These are phyloP conservation scores for Claviceps arundinis DNA, from an alignment of 2,329 filamentous ascomycete species.

Conservation along the genomic window DNA sequence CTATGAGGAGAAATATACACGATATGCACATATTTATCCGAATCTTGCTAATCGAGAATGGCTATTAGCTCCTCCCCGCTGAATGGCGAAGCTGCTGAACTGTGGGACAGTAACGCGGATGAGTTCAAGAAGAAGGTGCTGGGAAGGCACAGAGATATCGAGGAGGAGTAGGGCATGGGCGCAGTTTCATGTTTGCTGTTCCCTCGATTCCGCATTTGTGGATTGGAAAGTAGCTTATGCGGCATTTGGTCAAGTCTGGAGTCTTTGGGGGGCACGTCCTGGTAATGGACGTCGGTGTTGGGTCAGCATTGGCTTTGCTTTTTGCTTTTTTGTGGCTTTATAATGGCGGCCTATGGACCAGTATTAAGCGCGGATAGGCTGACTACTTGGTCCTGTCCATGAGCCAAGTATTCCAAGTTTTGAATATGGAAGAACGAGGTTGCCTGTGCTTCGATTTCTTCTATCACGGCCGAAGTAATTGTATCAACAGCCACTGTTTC, in stretches of 20 bases:
- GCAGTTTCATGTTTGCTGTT: background rate
- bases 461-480: background rate
- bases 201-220: background rate
- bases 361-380: constrained; percentile 1
- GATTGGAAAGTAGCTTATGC: constrained; percentile 10
- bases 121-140: constrained; percentile 74
- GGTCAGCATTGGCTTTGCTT: constrained; percentile 14
- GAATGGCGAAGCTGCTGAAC: constrained; percentile 88
- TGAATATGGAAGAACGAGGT: background rate
- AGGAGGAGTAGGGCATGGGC: constrained; percentile 38
- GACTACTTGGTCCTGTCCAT: background rate
- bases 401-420: background rate
- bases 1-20: background rate
- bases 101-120: constrained; percentile 80
- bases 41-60: background rate
- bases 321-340: background rate
- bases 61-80: constrained; percentile 69
- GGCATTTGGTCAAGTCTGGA: constrained; percentile 19
- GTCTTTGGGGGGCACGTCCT: constrained; percentile 22
- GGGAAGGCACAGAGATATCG: constrained; percentile 48
- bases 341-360: constrained; percentile 9
- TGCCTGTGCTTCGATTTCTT: background rate
- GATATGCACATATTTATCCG: background rate
- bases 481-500: background rate
- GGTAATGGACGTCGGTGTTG: constrained; percentile 17